Evolutionary conservation across 129 eudicot genomes (phyloP).

Genomic region (Dittrichia graveolens): DNA sequence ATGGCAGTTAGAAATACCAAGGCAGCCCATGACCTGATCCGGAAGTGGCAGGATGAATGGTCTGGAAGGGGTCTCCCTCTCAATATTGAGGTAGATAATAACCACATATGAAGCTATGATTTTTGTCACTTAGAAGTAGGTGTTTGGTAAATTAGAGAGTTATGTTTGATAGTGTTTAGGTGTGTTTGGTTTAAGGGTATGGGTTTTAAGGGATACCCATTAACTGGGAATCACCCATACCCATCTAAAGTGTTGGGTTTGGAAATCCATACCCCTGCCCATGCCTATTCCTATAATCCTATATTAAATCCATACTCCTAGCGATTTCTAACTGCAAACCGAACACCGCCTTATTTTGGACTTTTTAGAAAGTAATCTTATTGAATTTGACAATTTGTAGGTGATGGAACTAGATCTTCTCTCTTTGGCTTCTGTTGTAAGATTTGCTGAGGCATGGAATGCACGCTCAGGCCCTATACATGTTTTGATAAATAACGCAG

Average conservation of each 20-base stretch:
- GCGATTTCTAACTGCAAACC: slow-evolving; percentile 2
- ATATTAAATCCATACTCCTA: neutral
- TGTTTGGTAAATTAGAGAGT: neutral
- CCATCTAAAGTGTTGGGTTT: neutral
- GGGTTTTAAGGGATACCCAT: neutral
- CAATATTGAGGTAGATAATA: slow-evolving; percentile 69
- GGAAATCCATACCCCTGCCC: neutral
- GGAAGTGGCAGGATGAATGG: slow-evolving; percentile 88
- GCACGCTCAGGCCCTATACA: slow-evolving; percentile 81
- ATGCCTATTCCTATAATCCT: neutral
- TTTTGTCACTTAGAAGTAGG: neutral
- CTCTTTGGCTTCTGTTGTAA: slow-evolving; percentile 85
- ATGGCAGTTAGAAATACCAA: slow-evolving; percentile 93
- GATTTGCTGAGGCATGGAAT: slow-evolving; percentile 88
- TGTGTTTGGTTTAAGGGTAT: neutral
- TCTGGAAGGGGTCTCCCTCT: slow-evolving; percentile 83
- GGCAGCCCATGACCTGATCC: slow-evolving; percentile 66
- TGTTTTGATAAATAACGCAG: slow-evolving; percentile 91
- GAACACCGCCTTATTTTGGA: neutral
- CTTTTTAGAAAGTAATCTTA: slow-evolving; percentile 12
- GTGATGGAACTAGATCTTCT: slow-evolving; percentile 91
- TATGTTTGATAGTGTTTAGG: neutral
- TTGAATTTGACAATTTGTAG: slow-evolving; percentile 33
- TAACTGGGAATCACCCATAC: neutral
- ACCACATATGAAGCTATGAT: neutral